A percentile compares a stretch with the other conserved stretches of the same genome.
These are phyloP conservation scores for Claviceps sp. DNA, from an alignment of 2,329 filamentous ascomycete genomes.

Conservation along the genomic window DNA sequence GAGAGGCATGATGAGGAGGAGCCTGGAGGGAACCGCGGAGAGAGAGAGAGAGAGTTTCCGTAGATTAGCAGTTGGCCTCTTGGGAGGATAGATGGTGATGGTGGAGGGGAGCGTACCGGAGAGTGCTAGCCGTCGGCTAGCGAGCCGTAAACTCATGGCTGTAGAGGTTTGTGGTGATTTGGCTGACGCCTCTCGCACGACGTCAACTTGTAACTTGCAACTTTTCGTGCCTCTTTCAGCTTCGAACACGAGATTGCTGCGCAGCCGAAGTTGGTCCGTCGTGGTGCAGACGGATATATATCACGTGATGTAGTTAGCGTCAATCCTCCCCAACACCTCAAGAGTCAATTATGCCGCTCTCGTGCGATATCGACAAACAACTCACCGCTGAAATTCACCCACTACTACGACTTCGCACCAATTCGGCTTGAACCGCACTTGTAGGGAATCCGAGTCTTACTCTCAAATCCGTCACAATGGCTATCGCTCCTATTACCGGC, in stretches of 20 bases:
- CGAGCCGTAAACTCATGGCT: conserved; percentile 52
- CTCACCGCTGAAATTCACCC: too few species aligned
- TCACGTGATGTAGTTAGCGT: background rate
- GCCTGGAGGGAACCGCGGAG: background rate
- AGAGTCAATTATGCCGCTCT: too few species aligned
- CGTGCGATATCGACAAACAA: too few species aligned
- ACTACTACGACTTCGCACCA: background rate
- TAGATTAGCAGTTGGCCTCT: background rate
- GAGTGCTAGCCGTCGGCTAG: conserved; percentile 45
- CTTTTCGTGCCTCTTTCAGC: background rate
- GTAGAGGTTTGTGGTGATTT: background rate
- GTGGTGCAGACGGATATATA: background rate
- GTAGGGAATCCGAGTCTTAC: background rate
- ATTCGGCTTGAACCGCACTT: background rate
- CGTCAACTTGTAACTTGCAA: background rate
- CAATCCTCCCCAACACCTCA: background rate
- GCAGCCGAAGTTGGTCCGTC: conserved; percentile 14
- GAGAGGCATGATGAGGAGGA: conserved; percentile 4
- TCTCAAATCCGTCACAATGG: conserved; percentile 27
- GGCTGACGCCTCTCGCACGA: background rate
- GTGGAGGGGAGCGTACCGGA: conserved; percentile 36
- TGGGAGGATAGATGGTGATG: background rate
- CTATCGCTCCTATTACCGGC: conserved; percentile 44
- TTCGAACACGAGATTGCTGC: background rate
- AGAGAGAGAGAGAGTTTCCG: background rate